Evolutionary conservation across 768 basidiomycete genomes (phyloP).

Genomic region (Boletus huronensis): DNA sequence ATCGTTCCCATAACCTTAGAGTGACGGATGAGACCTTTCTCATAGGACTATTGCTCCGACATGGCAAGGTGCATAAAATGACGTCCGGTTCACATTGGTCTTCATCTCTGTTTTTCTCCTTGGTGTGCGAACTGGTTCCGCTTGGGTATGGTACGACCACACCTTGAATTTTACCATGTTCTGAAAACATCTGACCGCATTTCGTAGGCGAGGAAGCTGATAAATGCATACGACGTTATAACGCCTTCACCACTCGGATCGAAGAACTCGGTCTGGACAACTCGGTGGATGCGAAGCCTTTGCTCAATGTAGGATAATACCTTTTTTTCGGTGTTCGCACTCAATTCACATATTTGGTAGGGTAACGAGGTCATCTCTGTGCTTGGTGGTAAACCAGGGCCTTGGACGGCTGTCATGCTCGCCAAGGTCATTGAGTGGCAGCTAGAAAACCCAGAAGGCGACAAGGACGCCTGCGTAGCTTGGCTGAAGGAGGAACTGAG

Average conservation of each 20-base stretch:
- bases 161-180: neutral
- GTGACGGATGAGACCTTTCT: neutral
- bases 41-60: conserved; percentile 65
- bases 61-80: conserved; percentile 62
- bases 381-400: conserved; percentile 60
- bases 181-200: neutral
- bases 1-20: neutral
- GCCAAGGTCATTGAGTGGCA: conserved; percentile 82
- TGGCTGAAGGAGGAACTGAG: conserved; percentile 64
- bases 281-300: conserved; percentile 63
- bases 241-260: conserved; percentile 55
- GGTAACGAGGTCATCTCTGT: conserved; percentile 61
- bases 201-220: conserved; percentile 42
- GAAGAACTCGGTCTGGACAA: conserved; percentile 58
- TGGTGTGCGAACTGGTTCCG: conserved; percentile 65
- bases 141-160: conserved; percentile 41
- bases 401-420: conserved; percentile 64
- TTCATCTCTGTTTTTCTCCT: conserved; percentile 67
- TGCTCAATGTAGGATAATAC: conserved; percentile 66
- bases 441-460: conserved; percentile 65
- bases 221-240: conserved; percentile 59
- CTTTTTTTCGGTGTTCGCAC: neutral
- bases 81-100: conserved; percentile 66
- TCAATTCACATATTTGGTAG: conserved; percentile 38
- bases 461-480: conserved; percentile 59